Conservation (phyloP, 257 asterid species). For the Primulina tabacum region DNA sequence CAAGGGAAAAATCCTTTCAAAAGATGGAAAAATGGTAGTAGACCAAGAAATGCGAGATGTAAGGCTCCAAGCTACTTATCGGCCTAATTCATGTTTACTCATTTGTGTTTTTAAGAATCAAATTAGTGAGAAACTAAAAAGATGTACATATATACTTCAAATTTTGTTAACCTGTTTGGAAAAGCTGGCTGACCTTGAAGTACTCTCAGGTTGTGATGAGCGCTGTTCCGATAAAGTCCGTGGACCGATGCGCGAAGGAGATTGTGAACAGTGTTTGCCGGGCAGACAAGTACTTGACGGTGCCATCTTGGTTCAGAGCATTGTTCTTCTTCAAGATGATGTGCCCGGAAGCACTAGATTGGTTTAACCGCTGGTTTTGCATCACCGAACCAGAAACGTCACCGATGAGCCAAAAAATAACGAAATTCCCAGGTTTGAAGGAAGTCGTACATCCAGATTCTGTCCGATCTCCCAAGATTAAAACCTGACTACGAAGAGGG, state of each 20-base stretch:
- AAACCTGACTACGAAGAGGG: slow-evolving; percentile 34
- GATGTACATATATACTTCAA: too few species aligned
- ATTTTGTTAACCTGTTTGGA: neutral
- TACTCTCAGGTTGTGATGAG: slow-evolving; percentile 40
- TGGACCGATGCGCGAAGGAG: slow-evolving; percentile 42
- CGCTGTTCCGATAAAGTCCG: slow-evolving; percentile 41
- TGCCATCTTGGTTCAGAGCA: slow-evolving; percentile 50
- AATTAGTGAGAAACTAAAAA: too few species aligned
- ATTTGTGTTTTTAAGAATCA: neutral
- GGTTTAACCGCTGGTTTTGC: slow-evolving; percentile 54
- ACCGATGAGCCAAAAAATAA: slow-evolving; percentile 43
- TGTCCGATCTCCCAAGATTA: slow-evolving; percentile 51
- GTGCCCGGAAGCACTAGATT: slow-evolving; percentile 46
- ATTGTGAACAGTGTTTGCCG: slow-evolving; percentile 52
- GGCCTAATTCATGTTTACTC: neutral
- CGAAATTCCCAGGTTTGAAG: slow-evolving; percentile 48
- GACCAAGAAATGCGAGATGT: slow-evolving; percentile 62
- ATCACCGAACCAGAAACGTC: slow-evolving; percentile 31
- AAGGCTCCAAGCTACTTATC: slow-evolving; percentile 25
- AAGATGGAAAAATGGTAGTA: slow-evolving; percentile 43
- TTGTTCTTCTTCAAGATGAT: slow-evolving; percentile 32
- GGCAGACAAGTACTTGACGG: slow-evolving; percentile 55
- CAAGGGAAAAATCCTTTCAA: slow-evolving; percentile 51
- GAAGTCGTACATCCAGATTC: slow-evolving; percentile 52
- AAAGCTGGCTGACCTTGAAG: neutral